A percentile compares a stretch with the other conserved stretches of the same genome.
These are phyloP conservation scores for Phalaenopsis equestris DNA, from an alignment of 106 monocot species.

Conservation along the genomic window DNA sequence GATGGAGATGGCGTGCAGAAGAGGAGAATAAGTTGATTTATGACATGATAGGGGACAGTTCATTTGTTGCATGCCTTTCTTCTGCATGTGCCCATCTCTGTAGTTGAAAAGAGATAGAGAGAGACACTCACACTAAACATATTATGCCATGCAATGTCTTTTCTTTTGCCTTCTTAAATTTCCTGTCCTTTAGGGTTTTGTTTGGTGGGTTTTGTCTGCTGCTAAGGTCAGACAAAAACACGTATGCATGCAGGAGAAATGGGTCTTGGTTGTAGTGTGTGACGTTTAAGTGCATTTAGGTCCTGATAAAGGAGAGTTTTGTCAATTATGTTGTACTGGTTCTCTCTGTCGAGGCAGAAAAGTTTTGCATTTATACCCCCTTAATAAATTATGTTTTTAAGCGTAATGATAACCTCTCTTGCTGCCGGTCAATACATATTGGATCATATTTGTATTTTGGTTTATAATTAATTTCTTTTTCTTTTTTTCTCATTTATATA, in stretches of 20 bases:
- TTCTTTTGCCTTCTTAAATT: neutral
- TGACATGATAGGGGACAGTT: conserved; percentile 1
- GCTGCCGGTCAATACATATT: no score
- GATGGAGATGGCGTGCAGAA: neutral
- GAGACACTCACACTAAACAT: neutral
- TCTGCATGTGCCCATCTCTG: neutral
- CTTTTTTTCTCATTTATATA: no score
- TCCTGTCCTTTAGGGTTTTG: neutral
- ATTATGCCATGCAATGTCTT: conserved; percentile 1
- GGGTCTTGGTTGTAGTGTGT: neutral
- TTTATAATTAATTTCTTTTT: no score
- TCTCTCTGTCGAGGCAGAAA: no score
- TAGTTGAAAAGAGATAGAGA: neutral
- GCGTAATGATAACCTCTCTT: no score
- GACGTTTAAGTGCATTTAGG: neutral
- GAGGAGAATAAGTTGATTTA: conserved; percentile 3
- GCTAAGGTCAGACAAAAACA: neutral
- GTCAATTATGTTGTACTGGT: no score
- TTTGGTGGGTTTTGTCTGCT: no score
- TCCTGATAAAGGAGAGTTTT: no score
- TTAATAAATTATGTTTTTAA: no score
- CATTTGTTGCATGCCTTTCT: neutral
- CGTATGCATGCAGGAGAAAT: neutral
- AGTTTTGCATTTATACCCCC: no score
- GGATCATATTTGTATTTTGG: no score